Conservation (phyloP, 768 basidiomycete genomes). For the Hysterangium stoloniferum region DNA sequence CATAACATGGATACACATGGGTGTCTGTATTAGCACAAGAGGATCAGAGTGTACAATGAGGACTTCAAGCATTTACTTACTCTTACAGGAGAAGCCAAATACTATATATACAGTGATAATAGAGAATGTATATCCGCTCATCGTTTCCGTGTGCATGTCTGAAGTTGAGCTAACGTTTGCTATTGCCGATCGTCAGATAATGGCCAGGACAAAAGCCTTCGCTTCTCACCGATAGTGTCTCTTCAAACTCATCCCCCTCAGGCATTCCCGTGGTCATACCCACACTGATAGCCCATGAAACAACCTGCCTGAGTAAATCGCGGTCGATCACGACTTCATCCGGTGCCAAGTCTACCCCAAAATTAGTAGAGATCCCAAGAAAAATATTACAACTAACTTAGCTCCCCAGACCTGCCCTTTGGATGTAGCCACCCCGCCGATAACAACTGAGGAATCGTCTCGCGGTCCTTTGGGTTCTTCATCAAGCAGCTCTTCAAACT, state of each 20-base stretch:
- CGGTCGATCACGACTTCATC: conserved; percentile 10
- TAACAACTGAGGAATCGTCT: conserved; percentile 82
- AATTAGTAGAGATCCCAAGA: background rate
- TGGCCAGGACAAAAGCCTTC: background rate
- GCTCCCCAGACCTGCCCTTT: conserved; percentile 6
- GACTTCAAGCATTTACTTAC: background rate
- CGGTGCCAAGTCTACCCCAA: background rate
- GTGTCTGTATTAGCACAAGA: background rate
- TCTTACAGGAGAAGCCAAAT: background rate
- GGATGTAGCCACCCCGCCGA: conserved; percentile 63
- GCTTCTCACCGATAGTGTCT: conserved; percentile 1
- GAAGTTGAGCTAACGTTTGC: conserved; percentile 3
- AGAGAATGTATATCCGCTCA: background rate
- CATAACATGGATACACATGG: background rate
- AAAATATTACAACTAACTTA: background rate
- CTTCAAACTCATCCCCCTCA: conserved; percentile 1
- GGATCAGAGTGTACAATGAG: background rate
- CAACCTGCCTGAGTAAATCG: conserved; percentile 10
- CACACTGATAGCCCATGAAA: conserved; percentile 6
- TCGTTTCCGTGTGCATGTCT: conserved; percentile 1
- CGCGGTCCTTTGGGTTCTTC: conserved; percentile 73
- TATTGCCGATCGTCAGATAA: background rate
- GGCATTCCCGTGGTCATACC: conserved; percentile 10
- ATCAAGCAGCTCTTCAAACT: conserved; percentile 77
- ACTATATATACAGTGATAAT: background rate